phyloP scores from a whole-genome alignment of 345 rosid species.

The Isatis tinctoria region DNA sequence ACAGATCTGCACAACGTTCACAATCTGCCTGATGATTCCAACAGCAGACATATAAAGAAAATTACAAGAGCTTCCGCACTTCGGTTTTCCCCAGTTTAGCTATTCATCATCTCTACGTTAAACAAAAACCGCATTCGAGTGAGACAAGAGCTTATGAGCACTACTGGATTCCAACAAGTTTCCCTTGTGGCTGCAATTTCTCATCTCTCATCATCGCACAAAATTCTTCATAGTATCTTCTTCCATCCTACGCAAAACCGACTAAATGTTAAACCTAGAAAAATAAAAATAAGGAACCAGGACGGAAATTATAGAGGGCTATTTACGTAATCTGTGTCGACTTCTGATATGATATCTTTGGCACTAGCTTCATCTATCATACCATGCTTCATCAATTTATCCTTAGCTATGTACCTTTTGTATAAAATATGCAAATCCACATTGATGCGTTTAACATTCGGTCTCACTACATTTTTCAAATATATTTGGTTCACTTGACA shows the following conservation, averaged over 20 bases:
- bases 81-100: not conserved
- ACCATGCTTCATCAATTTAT: conserved; percentile 59
- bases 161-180: not conserved
- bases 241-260: conserved; percentile 55
- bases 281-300: not conserved
- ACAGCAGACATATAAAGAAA: no score
- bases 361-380: conserved; percentile 67
- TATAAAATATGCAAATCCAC: not conserved
- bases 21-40: not conserved
- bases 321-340: conserved; percentile 69
- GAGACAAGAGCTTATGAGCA: not conserved
- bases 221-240: conserved; percentile 77
- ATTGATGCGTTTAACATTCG: not conserved
- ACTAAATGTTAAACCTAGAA: not conserved
- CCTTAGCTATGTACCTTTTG: conserved; percentile 59
- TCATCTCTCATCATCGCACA: conserved; percentile 73
- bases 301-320: not conserved
- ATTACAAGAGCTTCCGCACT: no score
- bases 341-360: conserved; percentile 62
- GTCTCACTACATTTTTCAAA: not conserved
- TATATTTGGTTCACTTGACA: not conserved
- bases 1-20: conserved; percentile 56
- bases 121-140: not conserved
- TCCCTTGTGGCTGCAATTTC: no score
- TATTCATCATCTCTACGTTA: no score